Evolutionary conservation across 2,329 filamentous ascomycete species (phyloP).

Genomic region (Chalaropsis thielavioides): DNA sequence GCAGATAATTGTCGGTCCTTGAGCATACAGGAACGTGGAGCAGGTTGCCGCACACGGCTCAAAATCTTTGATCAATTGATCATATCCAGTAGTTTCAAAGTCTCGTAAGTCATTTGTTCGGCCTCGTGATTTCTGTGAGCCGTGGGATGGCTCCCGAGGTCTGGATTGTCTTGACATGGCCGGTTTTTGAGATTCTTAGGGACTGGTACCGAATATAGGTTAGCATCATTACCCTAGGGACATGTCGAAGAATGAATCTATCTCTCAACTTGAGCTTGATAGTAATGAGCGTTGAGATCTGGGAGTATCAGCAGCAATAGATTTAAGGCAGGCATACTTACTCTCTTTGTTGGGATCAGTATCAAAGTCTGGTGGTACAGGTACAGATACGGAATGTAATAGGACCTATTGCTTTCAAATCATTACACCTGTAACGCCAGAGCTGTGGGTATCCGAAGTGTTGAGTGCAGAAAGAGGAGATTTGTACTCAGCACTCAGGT

Average conservation of each 20-base stretch:
- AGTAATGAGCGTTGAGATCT: neutral
- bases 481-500: neutral
- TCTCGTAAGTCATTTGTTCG: slow-evolving; percentile 16
- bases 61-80: slow-evolving; percentile 39
- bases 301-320: neutral
- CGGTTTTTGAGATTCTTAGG: neutral
- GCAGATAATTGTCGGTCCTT: slow-evolving; percentile 69
- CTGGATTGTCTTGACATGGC: slow-evolving; percentile 12
- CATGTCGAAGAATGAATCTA: neutral
- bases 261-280: neutral
- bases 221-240: neutral
- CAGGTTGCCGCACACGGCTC: slow-evolving; percentile 84
- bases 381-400: neutral
- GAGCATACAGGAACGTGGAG: slow-evolving; percentile 76
- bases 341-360: slow-evolving; percentile 2
- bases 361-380: neutral
- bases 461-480: neutral
- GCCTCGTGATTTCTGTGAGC: slow-evolving; percentile 12
- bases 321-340: neutral
- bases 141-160: slow-evolving; percentile 12
- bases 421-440: slow-evolving; percentile 13
- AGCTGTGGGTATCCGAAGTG: slow-evolving; percentile 4
- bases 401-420: slow-evolving; percentile 8
- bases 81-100: slow-evolving; percentile 11
- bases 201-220: neutral